Evolutionary conservation across 768 basidiomycete genomes (phyloP), one percentile per base, ranked within the genome.

Genomic region (Russula foetens): DNA sequence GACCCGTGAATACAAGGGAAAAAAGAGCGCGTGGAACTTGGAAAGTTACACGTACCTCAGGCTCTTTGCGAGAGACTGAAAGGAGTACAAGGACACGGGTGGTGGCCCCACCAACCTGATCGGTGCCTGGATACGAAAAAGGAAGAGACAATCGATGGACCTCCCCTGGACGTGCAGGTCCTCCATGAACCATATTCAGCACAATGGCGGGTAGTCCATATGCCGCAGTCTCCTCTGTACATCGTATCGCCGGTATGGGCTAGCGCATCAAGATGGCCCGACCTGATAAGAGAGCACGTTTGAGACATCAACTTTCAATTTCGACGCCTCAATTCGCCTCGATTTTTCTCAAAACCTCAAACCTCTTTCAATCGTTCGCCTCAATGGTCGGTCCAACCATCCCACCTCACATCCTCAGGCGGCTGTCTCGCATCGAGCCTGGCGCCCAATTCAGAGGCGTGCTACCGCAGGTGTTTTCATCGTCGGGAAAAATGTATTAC

Each of bases 401-500:
- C 35, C 67, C 67, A 15, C 59, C 66, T 56, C 61, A 72, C 56
- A 63, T 87, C 62, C 71, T 79, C 45, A 70, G 75, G 39, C 72
- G 77, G 48, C 75, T 86, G 50, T 69, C 75, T 53, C 65, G 71
- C 51, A 69, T 84, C 48, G 85, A 89, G 45, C 78, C 81, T 14
- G 70, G 70, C 19, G 77, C 74, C 8, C 71, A 80, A 14, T 84
- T 86, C 64, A 72, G 70, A 3, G 77, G 76, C 12, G 64, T 49
- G 26, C 69, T 75, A 14, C 81, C 85, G 3, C 74, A 74, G 58
- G 69, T 88, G n/a, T 71, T 62, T n/a, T 85, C 88, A 14, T 84
- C 87, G 2, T 74, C 76, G 3, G 85, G 85, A 6, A 72, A 70
- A 38, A 68, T 67, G 29, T 91, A 88, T 70, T 89, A 79, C 64